Evolutionary conservation across 306 rosid species (phyloP), one percentile per base, ranked within the genome.

Genomic region (Trichosanthes truncata): DNA sequence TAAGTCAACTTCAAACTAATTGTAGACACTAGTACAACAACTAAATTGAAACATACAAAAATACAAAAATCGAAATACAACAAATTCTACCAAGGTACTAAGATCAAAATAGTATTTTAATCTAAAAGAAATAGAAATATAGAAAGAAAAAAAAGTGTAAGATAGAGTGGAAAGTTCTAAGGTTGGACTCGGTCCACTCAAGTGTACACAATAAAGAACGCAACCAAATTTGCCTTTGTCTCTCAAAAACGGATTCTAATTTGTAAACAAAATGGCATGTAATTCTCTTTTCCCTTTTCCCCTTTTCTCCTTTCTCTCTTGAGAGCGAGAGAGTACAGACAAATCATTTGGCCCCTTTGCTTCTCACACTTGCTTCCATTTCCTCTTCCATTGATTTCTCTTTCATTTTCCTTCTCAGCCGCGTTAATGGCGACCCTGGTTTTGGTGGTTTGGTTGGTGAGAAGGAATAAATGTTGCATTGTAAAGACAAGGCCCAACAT

Each of bases 391-490:
- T 68, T 21, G 14, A 3, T 17, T 36, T 68, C 21, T 68, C 51
- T 40, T 38, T 41, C 75, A 35, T 67, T 69, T 69, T 40, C 49
- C 52, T 25, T 69, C 53, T 12, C 69, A 29, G 69, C n/a, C 20
- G 77, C 78, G 78, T 63, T 72, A 89, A 79, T 61, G 77, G 80
- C 52, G 92, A 83, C 40, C 41, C 77, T 62, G 83, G 85, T 66
- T 55, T 86, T 86, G 85, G 76, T 79, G 59, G 74, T 75, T 36
- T 72, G 85, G 91, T 90, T 85, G 97, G 87, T 92, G 87, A 79
- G 88, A 75, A 80, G 85, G 93, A 92, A 89, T 94, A 89, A 94
- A 92, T 94, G 93, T 89, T 48, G 82, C 79, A 33, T 31, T 77
- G 82, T 40, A 62, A 18, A 82, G 76, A 80, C 78, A 80, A 35